Percentiles rank a stretch among this genome's conserved stretches.
Conservation (phyloP, 2,329 filamentous ascomycete species). For the Penicillium polonicum region DNA sequence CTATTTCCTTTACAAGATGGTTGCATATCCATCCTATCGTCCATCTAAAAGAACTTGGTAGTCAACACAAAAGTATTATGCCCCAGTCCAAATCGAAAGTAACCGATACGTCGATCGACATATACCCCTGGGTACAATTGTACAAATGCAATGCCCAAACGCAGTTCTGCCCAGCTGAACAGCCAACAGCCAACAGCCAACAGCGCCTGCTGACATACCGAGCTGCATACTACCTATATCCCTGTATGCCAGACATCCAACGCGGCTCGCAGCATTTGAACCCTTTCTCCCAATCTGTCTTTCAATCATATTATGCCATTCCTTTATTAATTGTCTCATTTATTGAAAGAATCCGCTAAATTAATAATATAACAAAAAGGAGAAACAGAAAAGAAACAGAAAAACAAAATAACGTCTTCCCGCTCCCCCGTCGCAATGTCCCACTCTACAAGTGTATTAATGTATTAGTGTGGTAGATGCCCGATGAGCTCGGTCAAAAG, state of each 20-base stretch:
- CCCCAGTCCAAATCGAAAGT: neutral
- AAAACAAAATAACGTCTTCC: neutral
- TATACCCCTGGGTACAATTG: neutral
- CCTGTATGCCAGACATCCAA: neutral
- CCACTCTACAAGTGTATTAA: neutral
- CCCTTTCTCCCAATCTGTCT: neutral
- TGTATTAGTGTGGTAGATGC: neutral
- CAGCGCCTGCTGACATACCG: neutral
- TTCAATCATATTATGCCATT: slow-evolving; percentile 1
- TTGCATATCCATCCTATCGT: neutral
- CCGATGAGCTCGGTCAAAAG: neutral
- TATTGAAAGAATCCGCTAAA: neutral
- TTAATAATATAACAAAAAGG: neutral
- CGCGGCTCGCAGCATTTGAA: neutral
- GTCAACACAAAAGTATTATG: neutral
- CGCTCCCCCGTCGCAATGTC: neutral
- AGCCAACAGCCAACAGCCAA: neutral
- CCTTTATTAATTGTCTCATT: slow-evolving; percentile 3
- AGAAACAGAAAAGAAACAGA: neutral
- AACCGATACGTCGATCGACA: neutral
- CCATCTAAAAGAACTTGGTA: neutral
- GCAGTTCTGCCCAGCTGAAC: slow-evolving; percentile 4
- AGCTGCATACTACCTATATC: neutral
- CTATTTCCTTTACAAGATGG: neutral
- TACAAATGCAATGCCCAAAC: slow-evolving; percentile 2